These are phyloP conservation scores for Ustulina deusta DNA, from an alignment of 2,329 filamentous ascomycete genomes.

Conservation along the genomic window DNA sequence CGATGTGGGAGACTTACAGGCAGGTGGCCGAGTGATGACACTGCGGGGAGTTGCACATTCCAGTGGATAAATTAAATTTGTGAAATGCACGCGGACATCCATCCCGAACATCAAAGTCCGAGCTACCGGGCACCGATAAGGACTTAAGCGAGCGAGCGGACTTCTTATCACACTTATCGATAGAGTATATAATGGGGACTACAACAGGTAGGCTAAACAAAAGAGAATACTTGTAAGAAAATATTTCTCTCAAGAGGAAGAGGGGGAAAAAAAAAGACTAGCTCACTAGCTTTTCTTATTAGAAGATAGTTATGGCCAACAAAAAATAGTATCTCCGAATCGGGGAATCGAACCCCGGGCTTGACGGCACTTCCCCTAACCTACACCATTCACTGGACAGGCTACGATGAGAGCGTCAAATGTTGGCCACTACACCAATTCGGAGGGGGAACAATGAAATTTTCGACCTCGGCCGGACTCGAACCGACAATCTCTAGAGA, in stretches of 20 bases:
- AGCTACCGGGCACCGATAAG: conserved; percentile 23
- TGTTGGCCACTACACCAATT: conserved; percentile 54
- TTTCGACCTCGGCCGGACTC: conserved; percentile 42
- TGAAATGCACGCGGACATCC: conserved; percentile 4
- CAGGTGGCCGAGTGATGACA: conserved; percentile 23
- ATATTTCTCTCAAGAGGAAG: too few species aligned
- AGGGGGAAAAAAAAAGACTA: background rate
- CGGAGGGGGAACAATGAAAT: conserved; percentile 40
- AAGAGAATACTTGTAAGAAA: too few species aligned
- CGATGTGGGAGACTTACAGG: background rate
- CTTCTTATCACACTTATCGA: conserved; percentile 24
- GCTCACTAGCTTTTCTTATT: too few species aligned
- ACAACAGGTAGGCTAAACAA: too few species aligned
- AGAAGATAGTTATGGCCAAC: too few species aligned
- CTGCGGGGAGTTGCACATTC: conserved; percentile 31
- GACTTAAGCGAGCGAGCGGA: conserved; percentile 27
- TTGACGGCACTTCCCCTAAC: conserved; percentile 35
- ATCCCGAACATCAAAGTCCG: conserved; percentile 21
- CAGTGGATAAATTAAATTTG: conserved; percentile 28
- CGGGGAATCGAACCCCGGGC: conserved; percentile 52
- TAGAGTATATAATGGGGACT: conserved; percentile 5
- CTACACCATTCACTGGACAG: too few species aligned
- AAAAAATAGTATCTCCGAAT: conserved; percentile 43
- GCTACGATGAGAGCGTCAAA: conserved; percentile 54
- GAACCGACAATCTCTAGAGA: conserved; percentile 42